Evolutionary conservation across 805 yeast genomes (phyloP).

Genomic region (Myxozyma kluyveri): DNA sequence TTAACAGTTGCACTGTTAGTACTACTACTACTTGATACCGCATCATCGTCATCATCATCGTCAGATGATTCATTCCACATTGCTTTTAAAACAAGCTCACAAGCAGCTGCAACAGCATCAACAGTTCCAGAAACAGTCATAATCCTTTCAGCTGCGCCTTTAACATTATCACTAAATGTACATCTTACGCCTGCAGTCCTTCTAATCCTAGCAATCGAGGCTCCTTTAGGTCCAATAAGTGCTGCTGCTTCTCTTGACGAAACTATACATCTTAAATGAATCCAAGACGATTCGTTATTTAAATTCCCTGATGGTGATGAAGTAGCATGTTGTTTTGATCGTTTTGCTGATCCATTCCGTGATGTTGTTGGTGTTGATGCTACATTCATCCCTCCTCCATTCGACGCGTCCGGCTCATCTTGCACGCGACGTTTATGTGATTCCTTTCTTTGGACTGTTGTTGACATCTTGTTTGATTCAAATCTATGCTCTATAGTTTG

Average conservation of each 20-base stretch:
- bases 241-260: constrained; percentile 27
- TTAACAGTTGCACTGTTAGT: not conserved
- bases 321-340: constrained; percentile 1
- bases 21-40: not conserved
- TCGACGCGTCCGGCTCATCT: constrained; percentile 3
- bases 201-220: constrained; percentile 13
- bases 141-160: constrained; percentile 17
- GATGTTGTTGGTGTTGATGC: constrained; percentile 1
- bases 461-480: too few relatives aligned
- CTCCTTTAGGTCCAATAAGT: constrained; percentile 22
- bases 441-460: too few relatives aligned
- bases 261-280: constrained; percentile 18
- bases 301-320: not conserved
- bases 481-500: too few relatives aligned
- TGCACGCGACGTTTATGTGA: too few relatives aligned
- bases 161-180: constrained; percentile 17
- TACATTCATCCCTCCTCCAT: too few relatives aligned
- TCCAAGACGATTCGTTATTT: constrained; percentile 6
- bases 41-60: not conserved
- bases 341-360: not conserved
- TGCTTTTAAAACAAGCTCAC: not conserved
- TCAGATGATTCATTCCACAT: not conserved
- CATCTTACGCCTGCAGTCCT: constrained; percentile 16
- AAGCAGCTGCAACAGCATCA: constrained; percentile 10
- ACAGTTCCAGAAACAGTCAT: constrained; percentile 17